Conservation (phyloP, 192 early-diverging fungal genomes). For the Pecoramyces ruminantium region DNA sequence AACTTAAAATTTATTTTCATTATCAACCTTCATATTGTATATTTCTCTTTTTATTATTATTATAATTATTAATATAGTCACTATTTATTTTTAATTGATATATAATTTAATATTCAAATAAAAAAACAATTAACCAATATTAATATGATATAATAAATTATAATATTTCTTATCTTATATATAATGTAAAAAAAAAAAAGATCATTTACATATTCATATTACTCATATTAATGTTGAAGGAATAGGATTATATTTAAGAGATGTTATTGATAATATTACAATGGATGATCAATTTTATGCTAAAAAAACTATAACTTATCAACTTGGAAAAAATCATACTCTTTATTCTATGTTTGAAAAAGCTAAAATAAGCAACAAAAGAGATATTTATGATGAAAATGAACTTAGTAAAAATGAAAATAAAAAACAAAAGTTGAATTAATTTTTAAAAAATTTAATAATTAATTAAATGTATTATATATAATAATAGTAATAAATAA, state of each 20-base stretch:
- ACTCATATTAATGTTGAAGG: slow-evolving; percentile 23
- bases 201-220: slow-evolving; percentile 68
- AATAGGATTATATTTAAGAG: background rate
- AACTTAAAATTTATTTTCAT: slow-evolving; percentile 54
- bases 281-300: background rate
- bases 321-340: background rate
- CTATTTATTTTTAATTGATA: no score
- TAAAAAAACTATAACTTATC: background rate
- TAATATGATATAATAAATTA: no score
- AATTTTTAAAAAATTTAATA: no score
- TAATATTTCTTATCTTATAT: no score
- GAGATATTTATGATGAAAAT: background rate
- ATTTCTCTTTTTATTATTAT: background rate
- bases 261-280: background rate
- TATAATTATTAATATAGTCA: background rate
- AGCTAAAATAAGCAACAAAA: background rate
- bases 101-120: no score
- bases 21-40: slow-evolving; percentile 67
- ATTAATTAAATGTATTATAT: no score
- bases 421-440: background rate
- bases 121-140: no score
- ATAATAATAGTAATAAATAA: no score
- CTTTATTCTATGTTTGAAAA: background rate
- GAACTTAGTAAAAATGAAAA: background rate
- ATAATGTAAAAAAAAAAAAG: no score